A percentile compares a stretch with the other conserved stretches of the same genome.
Evolutionary conservation across 2,329 filamentous ascomycete species (phyloP).

Genomic region (Chrysoporthe puriensis): DNA sequence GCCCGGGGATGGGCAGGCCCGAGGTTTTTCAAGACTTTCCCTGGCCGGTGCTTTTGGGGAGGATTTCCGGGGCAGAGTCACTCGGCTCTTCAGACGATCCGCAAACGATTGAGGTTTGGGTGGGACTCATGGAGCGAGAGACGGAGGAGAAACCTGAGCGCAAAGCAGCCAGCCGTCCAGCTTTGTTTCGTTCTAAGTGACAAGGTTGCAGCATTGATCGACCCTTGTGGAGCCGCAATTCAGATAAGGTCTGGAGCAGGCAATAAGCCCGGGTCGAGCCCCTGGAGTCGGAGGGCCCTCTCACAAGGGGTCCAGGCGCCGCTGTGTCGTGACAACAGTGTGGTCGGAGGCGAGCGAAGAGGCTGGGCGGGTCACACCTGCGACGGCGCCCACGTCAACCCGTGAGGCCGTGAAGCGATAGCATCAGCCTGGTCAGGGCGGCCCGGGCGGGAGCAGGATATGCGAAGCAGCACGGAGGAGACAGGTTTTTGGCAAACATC

Average conservation of each 20-base stretch:
- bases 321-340: conserved; percentile 1
- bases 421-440: neutral
- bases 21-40: conserved; percentile 15
- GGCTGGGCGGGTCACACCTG: neutral
- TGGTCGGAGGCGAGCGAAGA: neutral
- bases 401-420: neutral
- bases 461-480: neutral
- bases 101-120: neutral
- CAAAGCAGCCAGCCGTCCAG: conserved; percentile 12
- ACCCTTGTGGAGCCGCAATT: conserved; percentile 25
- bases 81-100: conserved; percentile 18
- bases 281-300: neutral
- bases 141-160: conserved; percentile 9
- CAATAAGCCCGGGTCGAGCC: conserved; percentile 25
- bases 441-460: conserved; percentile 2
- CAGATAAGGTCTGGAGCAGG: conserved; percentile 25
- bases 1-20: conserved; percentile 8
- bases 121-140: conserved; percentile 10
- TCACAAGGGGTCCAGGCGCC: neutral
- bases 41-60: neutral
- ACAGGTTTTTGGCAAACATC: conserved; percentile 18
- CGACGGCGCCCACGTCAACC: neutral
- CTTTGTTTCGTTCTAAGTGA: conserved; percentile 13
- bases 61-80: conserved; percentile 17
- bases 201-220: conserved; percentile 19